Evolutionary conservation across 2,329 filamentous ascomycete species (phyloP).

Genomic region (Orbilia ellipsospora): DNA sequence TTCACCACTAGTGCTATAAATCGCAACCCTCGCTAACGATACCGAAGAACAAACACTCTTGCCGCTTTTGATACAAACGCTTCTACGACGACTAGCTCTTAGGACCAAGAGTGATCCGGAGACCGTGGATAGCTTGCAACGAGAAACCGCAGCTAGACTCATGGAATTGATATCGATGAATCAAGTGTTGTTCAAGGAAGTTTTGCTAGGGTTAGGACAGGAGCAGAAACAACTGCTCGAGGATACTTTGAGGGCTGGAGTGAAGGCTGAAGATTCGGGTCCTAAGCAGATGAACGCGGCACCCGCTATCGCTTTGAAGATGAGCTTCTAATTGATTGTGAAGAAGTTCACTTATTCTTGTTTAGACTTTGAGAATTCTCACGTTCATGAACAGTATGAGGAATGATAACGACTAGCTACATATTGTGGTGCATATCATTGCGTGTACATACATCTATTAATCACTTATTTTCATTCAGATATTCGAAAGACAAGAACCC

Average conservation of each 20-base stretch:
- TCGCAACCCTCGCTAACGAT: conserved; percentile 40
- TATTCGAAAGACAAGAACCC: too few species aligned
- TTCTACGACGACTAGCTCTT: conserved; percentile 34
- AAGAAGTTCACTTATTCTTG: too few species aligned
- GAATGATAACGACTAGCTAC: too few species aligned
- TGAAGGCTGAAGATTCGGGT: conserved; percentile 63
- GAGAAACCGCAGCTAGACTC: conserved; percentile 79
- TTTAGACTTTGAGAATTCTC: too few species aligned
- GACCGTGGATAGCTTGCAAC: conserved; percentile 66
- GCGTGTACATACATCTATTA: too few species aligned
- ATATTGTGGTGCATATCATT: too few species aligned
- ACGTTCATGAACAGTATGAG: too few species aligned
- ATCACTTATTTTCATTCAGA: too few species aligned
- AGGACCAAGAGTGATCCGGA: conserved; percentile 70
- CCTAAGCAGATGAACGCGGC: conserved; percentile 66
- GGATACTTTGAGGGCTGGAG: conserved; percentile 74
- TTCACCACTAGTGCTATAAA: conserved; percentile 55
- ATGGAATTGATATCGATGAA: conserved; percentile 83
- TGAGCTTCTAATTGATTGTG: conserved; percentile 64
- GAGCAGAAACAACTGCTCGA: conserved; percentile 82
- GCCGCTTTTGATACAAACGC: conserved; percentile 74
- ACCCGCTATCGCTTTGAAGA: conserved; percentile 92
- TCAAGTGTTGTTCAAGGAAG: conserved; percentile 76
- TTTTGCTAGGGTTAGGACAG: conserved; percentile 77
- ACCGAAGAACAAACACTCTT: conserved; percentile 77